These are phyloP conservation scores for Cinchona pubescens DNA, from an alignment of 257 asterid genomes.

Conservation along the genomic window DNA sequence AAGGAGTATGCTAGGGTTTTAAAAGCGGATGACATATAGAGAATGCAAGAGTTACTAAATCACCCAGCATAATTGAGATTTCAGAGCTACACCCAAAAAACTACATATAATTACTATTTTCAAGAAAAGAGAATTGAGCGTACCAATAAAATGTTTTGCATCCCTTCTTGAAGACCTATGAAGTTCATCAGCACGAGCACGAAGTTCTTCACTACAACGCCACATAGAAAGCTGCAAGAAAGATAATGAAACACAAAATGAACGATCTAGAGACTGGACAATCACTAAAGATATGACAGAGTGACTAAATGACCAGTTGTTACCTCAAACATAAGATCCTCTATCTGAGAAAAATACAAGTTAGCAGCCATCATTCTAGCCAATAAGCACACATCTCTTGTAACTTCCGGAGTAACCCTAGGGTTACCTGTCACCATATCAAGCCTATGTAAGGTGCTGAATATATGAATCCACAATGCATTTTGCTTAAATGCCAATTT, in stretches of 20 bases:
- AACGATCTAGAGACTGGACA: background rate
- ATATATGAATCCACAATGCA: background rate
- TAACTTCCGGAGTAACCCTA: slow-evolving; percentile 95
- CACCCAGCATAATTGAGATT: background rate
- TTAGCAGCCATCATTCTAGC: slow-evolving; percentile 99
- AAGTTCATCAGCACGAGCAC: slow-evolving; percentile 63
- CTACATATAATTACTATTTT: background rate
- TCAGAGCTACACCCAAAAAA: background rate
- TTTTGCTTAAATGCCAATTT: background rate
- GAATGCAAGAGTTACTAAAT: background rate
- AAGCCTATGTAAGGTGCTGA: slow-evolving; percentile 6
- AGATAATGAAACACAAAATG: background rate
- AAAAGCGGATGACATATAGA: background rate
- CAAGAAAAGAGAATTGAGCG: background rate
- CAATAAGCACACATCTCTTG: slow-evolving; percentile 86
- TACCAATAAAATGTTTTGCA: slow-evolving; percentile 84
- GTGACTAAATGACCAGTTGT: background rate
- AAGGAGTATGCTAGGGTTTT: background rate
- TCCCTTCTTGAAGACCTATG: slow-evolving; percentile 70
- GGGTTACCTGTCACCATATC: slow-evolving; percentile 64
- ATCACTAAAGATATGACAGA: background rate
- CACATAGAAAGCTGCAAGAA: slow-evolving; percentile 81
- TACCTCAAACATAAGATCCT: slow-evolving; percentile 98
- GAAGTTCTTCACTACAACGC: slow-evolving; percentile 95
- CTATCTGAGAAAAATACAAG: slow-evolving; percentile 81